A percentile compares a stretch with the other conserved stretches of the same genome.
phyloP scores from a whole-genome alignment of 768 basidiomycete genomes.

The Collybia nuda region DNA sequence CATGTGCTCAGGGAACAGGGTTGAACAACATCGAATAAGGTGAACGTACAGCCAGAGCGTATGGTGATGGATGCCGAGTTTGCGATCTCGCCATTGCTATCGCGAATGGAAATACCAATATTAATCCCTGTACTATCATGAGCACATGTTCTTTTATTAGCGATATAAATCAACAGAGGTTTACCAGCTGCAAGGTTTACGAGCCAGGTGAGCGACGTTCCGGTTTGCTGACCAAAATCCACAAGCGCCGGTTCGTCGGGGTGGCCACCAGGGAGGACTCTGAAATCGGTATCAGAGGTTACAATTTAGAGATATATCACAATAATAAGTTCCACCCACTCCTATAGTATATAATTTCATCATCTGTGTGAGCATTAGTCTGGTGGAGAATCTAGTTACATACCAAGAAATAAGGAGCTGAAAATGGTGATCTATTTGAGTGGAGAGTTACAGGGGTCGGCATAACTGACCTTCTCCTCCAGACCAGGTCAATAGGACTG shows the following conservation, averaged over 20 bases:
- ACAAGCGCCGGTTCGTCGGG: conserved; percentile 44
- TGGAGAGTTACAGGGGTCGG: neutral
- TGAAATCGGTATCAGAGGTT: conserved; percentile 19
- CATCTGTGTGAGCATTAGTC: too few relatives aligned
- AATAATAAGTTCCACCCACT: conserved; percentile 21
- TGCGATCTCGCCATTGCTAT: conserved; percentile 48
- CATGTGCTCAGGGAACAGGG: too few relatives aligned
- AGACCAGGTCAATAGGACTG: conserved; percentile 51
- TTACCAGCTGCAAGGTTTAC: conserved; percentile 49
- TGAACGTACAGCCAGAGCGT: conserved; percentile 38
- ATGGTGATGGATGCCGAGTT: conserved; percentile 57
- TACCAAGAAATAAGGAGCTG: conserved; percentile 69
- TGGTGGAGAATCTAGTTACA: conserved; percentile 21
- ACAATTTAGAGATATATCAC: neutral
- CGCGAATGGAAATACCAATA: conserved; percentile 61
- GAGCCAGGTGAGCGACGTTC: conserved; percentile 52
- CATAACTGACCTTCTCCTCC: conserved; percentile 54
- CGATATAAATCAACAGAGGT: conserved; percentile 7
- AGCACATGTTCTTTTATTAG: neutral
- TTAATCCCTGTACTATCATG: conserved; percentile 35
- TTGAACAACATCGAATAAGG: too few relatives aligned
- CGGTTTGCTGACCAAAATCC: conserved; percentile 38
- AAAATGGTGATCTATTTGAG: too few relatives aligned
- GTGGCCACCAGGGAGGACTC: conserved; percentile 52
- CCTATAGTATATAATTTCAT: conserved; percentile 25